Base-by-base conservation (phyloP, 495 filamentous ascomycete species). In the Sporormia fimetaria region DNA sequence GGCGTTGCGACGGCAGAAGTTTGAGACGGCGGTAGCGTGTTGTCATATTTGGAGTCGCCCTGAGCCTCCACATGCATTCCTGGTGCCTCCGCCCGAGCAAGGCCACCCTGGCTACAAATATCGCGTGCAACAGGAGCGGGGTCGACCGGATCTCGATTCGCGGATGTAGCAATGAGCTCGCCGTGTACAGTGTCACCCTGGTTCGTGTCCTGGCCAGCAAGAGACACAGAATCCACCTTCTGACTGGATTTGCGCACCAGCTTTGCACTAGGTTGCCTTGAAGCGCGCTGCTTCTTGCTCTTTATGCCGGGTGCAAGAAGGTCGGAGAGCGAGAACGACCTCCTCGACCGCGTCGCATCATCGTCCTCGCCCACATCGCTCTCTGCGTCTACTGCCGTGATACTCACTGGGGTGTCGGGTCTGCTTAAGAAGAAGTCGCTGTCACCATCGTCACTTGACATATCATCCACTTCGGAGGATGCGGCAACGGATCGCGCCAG, bases 301-400 rank as follows among this genome's bases (percentile, higher is more conserved):
- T 47, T 45, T 11, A 58, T 49, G 3, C 47, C 46, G 9, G 41
- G 48, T 2, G 59, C 51, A 4, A 62, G 36, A 3, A 63, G 46
- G 41, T 64, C 58, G 18, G 52, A 39, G 14, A 64, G 52, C 14
- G 61, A 64, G 56, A 63, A 61, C 32, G 61, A 64, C 33, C 60
- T 58, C 28, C 53, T 38, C 4, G 56, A 49, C 7, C 37, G 37
- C 21, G 33, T 39, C 21, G 26, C 25, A 9, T 51, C 46, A 10
- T 39, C 39, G 9, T 17, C 20, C 28, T 43, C 39, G 21, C 16
- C 37, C n/a, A 42, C 42, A 15, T 28, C 30, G 15, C 38, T 37
- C 37, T 37, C 17, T 20, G 44, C 15, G 21, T 48, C 40, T n/a
- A 53, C 44, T 6, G 44, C 36, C 7, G 49, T 36, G 21, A 56